Base-by-base conservation (phyloP, 768 basidiomycete species). In the Cantharellus anzutake region DNA sequence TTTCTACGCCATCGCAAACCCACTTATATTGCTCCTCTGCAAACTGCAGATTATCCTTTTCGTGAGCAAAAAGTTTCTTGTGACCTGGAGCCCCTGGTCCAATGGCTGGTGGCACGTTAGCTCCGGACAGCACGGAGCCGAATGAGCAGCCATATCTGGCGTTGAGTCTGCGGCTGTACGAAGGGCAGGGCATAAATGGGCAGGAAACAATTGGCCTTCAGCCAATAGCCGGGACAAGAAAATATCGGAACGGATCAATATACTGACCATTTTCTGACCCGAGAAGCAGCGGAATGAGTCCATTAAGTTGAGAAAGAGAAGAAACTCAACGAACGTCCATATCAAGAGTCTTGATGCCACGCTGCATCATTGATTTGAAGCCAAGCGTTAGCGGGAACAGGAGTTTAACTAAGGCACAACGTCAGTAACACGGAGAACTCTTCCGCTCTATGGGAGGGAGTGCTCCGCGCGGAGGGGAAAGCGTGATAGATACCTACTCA, bases 301-400 rank as follows among this genome's bases (percentile, higher is more conserved):
- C 93, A 67, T 97, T 97, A 63, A 99, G 73, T 58, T 93, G 96
- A 16, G 90, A 93, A 59, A 98, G 75, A 5, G 96, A 96, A 29
- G 96, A 99, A 40, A 98, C 96, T 93, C 96, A 99, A 72, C 89
- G 80, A 5, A 97, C 96, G 70, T 98, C 94, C 85, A 98, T 88
- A 69, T 96, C 91, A 5, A 82, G 83, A 0, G 93, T 93, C 68
- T 91, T 85, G 55, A 98, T 86, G 35, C 93, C 94, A 56, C 93
- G 82, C 66, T 98, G 93, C 5, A 99, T 80, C 86, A 99, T 94
- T 11, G 88, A 85, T 70, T 97, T 98, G 78, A 98, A 99, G 2
- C 93, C 92, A 38, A 91, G 76, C 4, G 96, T 98, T 57, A 99
- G 73, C 2, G 96, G 96, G 73, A 99, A 99, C 2, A 96, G 96